Evolutionary conservation across 169 alveolate genomes (phyloP), one percentile per base, ranked within the genome.

Genomic region (Miamiensis avidus): DNA sequence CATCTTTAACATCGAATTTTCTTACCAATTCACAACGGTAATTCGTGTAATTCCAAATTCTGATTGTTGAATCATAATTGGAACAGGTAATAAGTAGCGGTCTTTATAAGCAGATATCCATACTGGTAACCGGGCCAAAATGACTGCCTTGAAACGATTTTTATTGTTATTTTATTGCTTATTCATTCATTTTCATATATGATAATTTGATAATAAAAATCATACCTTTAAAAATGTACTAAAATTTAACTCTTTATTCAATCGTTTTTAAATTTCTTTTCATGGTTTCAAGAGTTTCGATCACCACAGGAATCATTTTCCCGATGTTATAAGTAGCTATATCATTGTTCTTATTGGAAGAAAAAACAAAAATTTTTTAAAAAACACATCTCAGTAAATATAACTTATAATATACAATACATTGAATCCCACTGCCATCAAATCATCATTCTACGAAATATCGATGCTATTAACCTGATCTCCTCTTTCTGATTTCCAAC

Each of bases 41-140:
- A 26, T 95, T 93, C 49, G 89, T 86, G 82, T 93, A 95, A 87
- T 95, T 95, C 98, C 98, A 95, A 20, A 93, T 91, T 82, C 98
- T 85, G n/a, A 95, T 95, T 0, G 98, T 92, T 65, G 93, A 89
- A 89, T 95, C 98, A 49, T 89, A 92, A 65, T 90, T 84, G 31
- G 95, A 91, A 72, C 96, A 93, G 25, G 98, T 95, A 4, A 93
- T 94, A 49, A 95, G 92, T 16, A 95, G 69, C 27, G 98, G 98
- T 77, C 98, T 89, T 85, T 95, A 89, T 4, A 92, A 84, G 34
- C 96, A 96, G 27, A 95, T 93, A 88, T 95, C 98, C 84, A 95
- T 87, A 16, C 87, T 77, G 0, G 93, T 89, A 20, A 95, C 92
- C 26, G 96, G 93, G 0, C 96, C 97, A 65, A 93, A 93, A 86